Conservation (phyloP, 352 stramenopile genomes). For the Blastocystis sp. region DNA sequence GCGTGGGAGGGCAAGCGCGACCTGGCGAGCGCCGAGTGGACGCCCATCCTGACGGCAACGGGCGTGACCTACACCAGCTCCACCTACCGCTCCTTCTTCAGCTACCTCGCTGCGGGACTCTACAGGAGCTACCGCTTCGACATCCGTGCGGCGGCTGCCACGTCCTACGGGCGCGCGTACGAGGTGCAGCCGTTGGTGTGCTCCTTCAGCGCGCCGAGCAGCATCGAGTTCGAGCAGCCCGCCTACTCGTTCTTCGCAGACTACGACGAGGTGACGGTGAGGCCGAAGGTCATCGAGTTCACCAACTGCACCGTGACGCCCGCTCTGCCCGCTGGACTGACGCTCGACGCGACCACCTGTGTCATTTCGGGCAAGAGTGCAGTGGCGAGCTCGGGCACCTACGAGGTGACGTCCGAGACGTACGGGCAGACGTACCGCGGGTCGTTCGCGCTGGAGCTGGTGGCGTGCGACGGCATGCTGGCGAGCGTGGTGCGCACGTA, state of each 20-base stretch:
- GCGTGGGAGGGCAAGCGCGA: neutral
- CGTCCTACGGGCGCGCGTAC: neutral
- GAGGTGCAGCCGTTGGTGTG: slow-evolving; percentile 53
- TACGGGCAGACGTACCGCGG: neutral
- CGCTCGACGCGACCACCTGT: neutral
- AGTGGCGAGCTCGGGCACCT: neutral
- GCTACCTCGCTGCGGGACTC: slow-evolving; percentile 2
- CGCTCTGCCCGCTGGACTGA: neutral
- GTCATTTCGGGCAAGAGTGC: neutral
- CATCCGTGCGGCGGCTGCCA: neutral
- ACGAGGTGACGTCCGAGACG: slow-evolving; percentile 2
- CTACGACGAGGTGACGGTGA: slow-evolving; percentile 14
- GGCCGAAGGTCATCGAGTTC: slow-evolving; percentile 1
- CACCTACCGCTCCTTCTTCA: neutral
- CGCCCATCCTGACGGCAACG: neutral
- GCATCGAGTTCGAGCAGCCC: neutral
- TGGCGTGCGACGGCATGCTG: neutral
- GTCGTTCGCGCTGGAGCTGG: neutral
- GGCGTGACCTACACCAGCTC: neutral
- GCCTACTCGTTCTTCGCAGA: slow-evolving; percentile 16
- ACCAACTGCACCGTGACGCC: neutral
- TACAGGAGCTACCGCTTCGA: slow-evolving; percentile 8
- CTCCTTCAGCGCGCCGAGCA: neutral
- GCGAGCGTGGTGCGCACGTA: slow-evolving; percentile 25
- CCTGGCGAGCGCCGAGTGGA: neutral